Evolutionary conservation across 2,329 filamentous ascomycete genomes (phyloP).

Genomic region (Fusarium coicis): DNA sequence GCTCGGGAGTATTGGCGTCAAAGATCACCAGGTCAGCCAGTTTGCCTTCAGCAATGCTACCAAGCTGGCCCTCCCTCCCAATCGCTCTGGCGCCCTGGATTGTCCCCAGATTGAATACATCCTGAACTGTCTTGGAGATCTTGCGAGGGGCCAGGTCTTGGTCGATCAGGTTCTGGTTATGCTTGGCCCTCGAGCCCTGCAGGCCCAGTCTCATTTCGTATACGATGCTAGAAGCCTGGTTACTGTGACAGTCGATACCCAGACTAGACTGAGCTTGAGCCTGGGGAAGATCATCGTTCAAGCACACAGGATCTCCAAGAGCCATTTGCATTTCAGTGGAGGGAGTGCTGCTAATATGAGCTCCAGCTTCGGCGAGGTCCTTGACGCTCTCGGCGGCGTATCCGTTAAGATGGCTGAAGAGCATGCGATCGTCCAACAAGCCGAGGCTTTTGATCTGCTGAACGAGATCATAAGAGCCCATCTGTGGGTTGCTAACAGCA

Average conservation of each 20-base stretch:
- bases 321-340: slow-evolving; percentile 27
- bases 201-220: slow-evolving; percentile 12
- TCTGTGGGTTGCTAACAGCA: not conserved
- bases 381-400: not conserved
- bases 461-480: not conserved
- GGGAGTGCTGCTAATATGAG: slow-evolving; percentile 11
- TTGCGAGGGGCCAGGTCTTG: not conserved
- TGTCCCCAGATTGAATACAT: not conserved
- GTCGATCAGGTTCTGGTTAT: not conserved
- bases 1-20: not conserved
- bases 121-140: slow-evolving; percentile 2
- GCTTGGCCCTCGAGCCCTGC: not conserved
- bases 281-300: not conserved
- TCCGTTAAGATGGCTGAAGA: slow-evolving; percentile 11
- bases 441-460: not conserved
- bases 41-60: slow-evolving; percentile 4
- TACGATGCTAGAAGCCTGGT: slow-evolving; percentile 5
- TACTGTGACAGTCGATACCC: slow-evolving; percentile 9
- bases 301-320: not conserved
- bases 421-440: not conserved
- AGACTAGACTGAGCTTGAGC: slow-evolving; percentile 8
- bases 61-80: not conserved
- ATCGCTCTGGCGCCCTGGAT: slow-evolving; percentile 7
- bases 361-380: not conserved
- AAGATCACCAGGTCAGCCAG: slow-evolving; percentile 1